Percentiles rank a stretch among this genome's conserved stretches.
Evolutionary conservation across 345 rosid genomes (phyloP).

Genomic region (Erucastrum elatum): DNA sequence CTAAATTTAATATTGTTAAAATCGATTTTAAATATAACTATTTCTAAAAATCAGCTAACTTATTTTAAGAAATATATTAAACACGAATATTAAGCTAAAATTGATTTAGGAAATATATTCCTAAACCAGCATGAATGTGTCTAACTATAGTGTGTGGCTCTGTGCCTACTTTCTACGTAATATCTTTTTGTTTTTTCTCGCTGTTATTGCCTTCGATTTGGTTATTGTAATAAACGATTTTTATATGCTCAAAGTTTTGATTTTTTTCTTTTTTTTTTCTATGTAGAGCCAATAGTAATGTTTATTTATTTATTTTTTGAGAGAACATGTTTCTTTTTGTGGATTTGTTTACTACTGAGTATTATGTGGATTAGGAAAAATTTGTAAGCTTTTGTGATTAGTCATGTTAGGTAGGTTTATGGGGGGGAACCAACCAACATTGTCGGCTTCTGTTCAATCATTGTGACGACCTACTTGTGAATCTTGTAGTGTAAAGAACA

Average conservation of each 20-base stretch:
- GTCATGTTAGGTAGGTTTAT: not conserved
- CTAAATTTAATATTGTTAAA: no score
- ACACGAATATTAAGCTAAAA: no score
- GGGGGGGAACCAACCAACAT: constrained; percentile 2
- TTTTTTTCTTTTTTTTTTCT: not conserved
- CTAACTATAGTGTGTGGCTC: not conserved
- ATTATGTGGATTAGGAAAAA: not conserved
- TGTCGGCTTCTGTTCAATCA: constrained; percentile 21
- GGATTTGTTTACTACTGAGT: not conserved
- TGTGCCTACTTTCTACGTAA: constrained; percentile 28
- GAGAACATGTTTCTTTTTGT: not conserved
- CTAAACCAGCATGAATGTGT: no score
- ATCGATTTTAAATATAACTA: no score
- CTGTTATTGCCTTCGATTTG: constrained; percentile 11
- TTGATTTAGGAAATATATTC: no score
- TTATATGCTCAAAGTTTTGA: constrained; percentile 23
- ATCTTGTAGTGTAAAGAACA: constrained; percentile 4
- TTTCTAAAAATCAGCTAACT: no score
- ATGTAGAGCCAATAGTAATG: not conserved
- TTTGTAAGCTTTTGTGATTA: no score
- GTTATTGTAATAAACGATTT: constrained; percentile 6
- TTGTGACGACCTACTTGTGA: constrained; percentile 6
- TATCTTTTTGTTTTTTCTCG: not conserved
- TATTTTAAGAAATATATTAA: no score
- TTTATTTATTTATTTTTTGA: not conserved